phyloP scores from a whole-genome alignment of 176 grass and related monocot genomes.

The bread wheat (Triticum aestivum) region DNA sequence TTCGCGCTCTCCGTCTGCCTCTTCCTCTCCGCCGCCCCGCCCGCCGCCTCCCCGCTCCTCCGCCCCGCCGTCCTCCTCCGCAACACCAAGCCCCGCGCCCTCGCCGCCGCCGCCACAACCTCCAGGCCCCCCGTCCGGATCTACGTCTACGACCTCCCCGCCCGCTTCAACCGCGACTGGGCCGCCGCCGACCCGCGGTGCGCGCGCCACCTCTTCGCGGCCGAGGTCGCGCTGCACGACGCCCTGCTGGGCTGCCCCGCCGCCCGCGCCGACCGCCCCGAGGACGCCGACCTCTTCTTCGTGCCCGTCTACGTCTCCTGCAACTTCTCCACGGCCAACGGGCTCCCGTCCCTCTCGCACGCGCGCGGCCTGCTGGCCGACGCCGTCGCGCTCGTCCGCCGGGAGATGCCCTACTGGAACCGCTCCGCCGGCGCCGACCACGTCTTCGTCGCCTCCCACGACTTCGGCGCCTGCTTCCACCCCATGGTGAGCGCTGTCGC shows the following conservation, averaged over 20 bases:
- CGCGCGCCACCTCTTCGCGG: constrained; percentile 70
- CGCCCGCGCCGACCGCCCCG: constrained; percentile 28
- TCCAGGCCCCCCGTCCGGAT: constrained; percentile 35
- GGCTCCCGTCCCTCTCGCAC: constrained; percentile 77
- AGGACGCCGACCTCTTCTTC: constrained; percentile 86
- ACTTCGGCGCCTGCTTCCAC: constrained; percentile 95
- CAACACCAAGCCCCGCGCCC: constrained; percentile 18
- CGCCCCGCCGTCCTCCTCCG: constrained; percentile 34
- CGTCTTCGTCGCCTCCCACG: constrained; percentile 87
- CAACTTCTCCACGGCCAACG: constrained; percentile 89
- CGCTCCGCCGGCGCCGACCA: constrained; percentile 76
- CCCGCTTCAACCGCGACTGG: constrained; percentile 78
- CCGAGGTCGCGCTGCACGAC: constrained; percentile 75
- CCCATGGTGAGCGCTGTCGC: constrained; percentile 60
- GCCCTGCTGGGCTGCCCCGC: constrained; percentile 28
- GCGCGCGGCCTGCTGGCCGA: constrained; percentile 60
- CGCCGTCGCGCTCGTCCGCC: constrained; percentile 48
- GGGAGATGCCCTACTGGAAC: constrained; percentile 71
- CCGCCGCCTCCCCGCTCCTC: constrained; percentile 18
- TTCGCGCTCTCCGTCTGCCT: constrained; percentile 56
- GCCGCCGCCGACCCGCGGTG: constrained; percentile 54
- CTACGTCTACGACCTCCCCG: constrained; percentile 81
- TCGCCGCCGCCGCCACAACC: not conserved
- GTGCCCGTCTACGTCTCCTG: constrained; percentile 94
- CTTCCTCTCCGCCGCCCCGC: constrained; percentile 29